Evolutionary conservation across 129 eudicot species (phyloP), one percentile per base, ranked within the genome.

Genomic region (Gnaphalium uliginosum): DNA sequence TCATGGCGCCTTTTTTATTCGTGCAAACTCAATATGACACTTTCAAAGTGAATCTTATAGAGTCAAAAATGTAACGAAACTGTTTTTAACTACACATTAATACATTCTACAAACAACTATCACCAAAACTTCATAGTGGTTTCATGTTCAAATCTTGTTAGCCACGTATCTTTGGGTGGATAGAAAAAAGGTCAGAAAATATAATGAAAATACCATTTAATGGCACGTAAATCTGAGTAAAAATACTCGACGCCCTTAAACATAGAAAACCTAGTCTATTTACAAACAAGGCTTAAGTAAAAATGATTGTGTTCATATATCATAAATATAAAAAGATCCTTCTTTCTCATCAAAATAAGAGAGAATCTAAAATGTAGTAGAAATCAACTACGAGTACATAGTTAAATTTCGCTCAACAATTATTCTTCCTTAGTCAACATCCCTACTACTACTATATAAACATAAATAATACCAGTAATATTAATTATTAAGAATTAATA

Each of bases 1-100:
- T 76, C 66, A 66, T 76, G 32, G 5, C 14, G 3, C 32, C 61
- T 43, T 75, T 64, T 69, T 18, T 51, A 18, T 59, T 27, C 21
- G 30, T 71, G 48, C 63, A 71, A 51, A 71, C 17, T 27, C 26
- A 68, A 29, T 26, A 53, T 13, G 29, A 71, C 64, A 27, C 64
- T 66, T 66, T 66, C 33, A 30, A 8, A 33, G 39, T 33, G 39
- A 5, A 6, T 33, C 39, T 33, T 33, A 4, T 30, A 5, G 39
- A 33, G 39, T 62, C 68, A 29, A 29, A 29, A 29, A 29, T 29
- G n/a, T n/a, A n/a, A n/a, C n/a, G n/a, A n/a, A n/a, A n/a, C n/a
- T n/a, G n/a, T n/a, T n/a, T n/a, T n/a, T n/a, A n/a, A n/a, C n/a
- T n/a, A n/a, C n/a, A n/a, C n/a, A n/a, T n/a, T n/a, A n/a, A n/a